A percentile compares a stretch with the other conserved stretches of the same genome.
Evolutionary conservation across 352 stramenopile species (phyloP).

Genomic region (Phytophthora agathidicida): DNA sequence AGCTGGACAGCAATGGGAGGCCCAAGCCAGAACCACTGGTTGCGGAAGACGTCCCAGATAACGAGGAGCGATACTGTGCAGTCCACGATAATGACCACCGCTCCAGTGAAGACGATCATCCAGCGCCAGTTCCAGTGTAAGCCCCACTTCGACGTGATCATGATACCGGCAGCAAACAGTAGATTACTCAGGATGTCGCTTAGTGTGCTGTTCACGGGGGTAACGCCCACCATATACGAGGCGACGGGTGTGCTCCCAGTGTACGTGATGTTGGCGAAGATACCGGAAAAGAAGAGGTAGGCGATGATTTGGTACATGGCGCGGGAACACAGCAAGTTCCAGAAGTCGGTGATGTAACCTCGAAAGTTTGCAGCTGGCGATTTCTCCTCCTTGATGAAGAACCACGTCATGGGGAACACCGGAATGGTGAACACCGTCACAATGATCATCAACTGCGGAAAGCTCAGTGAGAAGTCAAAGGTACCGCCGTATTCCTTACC

Average conservation of each 20-base stretch:
- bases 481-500: slow-evolving; percentile 52
- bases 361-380: slow-evolving; percentile 11
- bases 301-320: slow-evolving; percentile 45
- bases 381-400: slow-evolving; percentile 39
- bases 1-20: slow-evolving; percentile 42
- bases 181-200: slow-evolving; percentile 33
- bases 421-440: slow-evolving; percentile 22
- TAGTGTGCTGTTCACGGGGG: slow-evolving; percentile 29
- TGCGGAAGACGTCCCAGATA: slow-evolving; percentile 39
- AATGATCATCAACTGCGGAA: slow-evolving; percentile 52
- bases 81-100: slow-evolving; percentile 26
- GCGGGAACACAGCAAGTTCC: slow-evolving; percentile 22
- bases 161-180: slow-evolving; percentile 32
- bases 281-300: slow-evolving; percentile 32
- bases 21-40: slow-evolving; percentile 41
- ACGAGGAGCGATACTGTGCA: slow-evolving; percentile 20
- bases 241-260: slow-evolving; percentile 23
- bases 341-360: slow-evolving; percentile 30
- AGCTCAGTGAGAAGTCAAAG: slow-evolving; percentile 58
- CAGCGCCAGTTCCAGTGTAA: slow-evolving; percentile 42
- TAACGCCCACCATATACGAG: slow-evolving; percentile 30
- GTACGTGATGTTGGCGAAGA: slow-evolving; percentile 36
- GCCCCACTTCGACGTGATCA: slow-evolving; percentile 39
- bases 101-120: slow-evolving; percentile 32
- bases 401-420: slow-evolving; percentile 35